Evolutionary conservation across 2,329 filamentous ascomycete species (phyloP).

Genomic region (Podosphaera fusca): DNA sequence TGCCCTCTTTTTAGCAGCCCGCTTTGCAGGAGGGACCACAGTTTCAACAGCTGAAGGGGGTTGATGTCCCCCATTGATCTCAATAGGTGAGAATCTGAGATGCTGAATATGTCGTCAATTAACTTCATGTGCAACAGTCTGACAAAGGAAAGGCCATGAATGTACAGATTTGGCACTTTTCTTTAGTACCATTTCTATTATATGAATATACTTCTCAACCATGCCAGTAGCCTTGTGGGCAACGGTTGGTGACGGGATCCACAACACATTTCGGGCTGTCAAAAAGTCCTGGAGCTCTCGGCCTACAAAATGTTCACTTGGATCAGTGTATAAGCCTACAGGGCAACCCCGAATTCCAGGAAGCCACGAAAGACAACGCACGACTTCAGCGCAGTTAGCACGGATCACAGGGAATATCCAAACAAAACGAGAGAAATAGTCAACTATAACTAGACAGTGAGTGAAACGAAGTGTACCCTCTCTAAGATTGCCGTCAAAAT

Average conservation of each 20-base stretch:
- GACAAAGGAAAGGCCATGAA: neutral
- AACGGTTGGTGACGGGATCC: neutral
- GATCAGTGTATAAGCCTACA: no score
- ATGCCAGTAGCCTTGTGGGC: neutral
- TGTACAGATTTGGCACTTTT: neutral
- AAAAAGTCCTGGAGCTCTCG: neutral
- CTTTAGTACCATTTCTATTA: neutral
- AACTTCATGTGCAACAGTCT: neutral
- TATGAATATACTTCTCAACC: neutral
- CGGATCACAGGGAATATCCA: neutral
- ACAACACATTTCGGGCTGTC: neutral
- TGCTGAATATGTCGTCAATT: neutral
- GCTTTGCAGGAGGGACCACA: neutral
- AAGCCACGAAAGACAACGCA: neutral
- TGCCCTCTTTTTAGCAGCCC: neutral
- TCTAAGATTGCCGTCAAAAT: no score
- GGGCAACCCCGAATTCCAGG: no score
- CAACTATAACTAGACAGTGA: neutral
- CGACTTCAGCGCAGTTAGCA: neutral
- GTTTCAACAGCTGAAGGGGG: neutral
- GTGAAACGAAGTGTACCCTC: no score
- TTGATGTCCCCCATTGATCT: neutral
- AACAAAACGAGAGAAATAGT: conserved; percentile 1
- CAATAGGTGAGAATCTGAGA: neutral
- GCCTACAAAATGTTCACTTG: no score